These are phyloP conservation scores for Botrytis squamosa DNA, from an alignment of 2,329 filamentous ascomycete species.

Conservation along the genomic window DNA sequence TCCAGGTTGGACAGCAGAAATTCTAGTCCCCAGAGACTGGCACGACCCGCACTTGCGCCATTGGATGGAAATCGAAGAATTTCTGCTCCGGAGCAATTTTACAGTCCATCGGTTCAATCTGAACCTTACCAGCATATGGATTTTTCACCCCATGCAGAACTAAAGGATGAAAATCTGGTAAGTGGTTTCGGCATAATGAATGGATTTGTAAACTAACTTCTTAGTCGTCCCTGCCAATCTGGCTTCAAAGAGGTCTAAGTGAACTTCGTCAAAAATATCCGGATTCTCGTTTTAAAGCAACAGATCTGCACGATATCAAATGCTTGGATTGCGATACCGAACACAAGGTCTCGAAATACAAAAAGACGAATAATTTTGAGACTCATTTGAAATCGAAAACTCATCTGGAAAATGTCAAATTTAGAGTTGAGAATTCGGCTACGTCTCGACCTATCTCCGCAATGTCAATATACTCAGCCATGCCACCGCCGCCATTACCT, in stretches of 20 bases:
- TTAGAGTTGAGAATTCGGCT: not conserved
- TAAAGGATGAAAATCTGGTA: conserved; percentile 6
- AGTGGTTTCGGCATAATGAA: not conserved
- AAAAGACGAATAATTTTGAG: not conserved
- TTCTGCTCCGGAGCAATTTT: not conserved
- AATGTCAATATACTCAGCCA: not conserved
- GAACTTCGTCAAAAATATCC: conserved; percentile 14
- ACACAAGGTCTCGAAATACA: not conserved
- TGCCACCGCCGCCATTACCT: conserved; percentile 10
- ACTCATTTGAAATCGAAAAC: conserved; percentile 6
- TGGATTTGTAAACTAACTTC: not conserved
- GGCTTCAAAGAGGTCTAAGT: conserved; percentile 15
- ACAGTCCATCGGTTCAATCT: conserved; percentile 15
- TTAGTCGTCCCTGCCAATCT: conserved; percentile 7
- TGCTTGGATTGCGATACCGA: conserved; percentile 13
- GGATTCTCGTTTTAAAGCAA: conserved; percentile 6
- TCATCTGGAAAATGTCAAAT: not conserved
- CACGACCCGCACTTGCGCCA: conserved; percentile 5
- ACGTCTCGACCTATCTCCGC: not conserved
- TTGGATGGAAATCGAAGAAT: conserved; percentile 17
- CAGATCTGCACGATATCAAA: not conserved
- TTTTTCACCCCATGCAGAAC: not conserved
- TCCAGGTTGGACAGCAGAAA: not conserved
- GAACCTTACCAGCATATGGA: not conserved
- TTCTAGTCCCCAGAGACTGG: conserved; percentile 5